phyloP scores from a whole-genome alignment of 768 basidiomycete species.

The Boletus rubroflammeus region DNA sequence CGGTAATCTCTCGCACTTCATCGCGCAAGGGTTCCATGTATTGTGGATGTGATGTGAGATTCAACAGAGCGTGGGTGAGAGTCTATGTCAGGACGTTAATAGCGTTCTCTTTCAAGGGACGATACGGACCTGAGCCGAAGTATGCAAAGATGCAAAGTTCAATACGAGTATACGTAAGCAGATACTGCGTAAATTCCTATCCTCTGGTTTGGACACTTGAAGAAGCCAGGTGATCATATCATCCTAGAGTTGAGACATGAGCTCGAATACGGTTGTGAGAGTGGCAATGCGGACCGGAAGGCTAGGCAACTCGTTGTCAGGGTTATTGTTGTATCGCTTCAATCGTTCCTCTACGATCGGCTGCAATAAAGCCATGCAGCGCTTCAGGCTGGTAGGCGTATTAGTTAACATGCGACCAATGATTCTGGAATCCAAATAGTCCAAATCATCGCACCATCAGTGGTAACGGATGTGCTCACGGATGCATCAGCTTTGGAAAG shows the following conservation, averaged over 20 bases:
- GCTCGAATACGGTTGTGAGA: constrained; percentile 1
- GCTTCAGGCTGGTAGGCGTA: constrained; percentile 29
- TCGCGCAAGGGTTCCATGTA: constrained; percentile 39
- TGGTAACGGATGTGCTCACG: constrained; percentile 24
- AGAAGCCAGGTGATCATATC: constrained; percentile 44
- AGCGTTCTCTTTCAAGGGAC: background rate
- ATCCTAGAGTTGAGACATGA: constrained; percentile 23
- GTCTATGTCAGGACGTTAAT: constrained; percentile 22
- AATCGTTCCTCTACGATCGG: constrained; percentile 35
- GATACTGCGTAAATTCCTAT: constrained; percentile 26
- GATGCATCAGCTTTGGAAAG: constrained; percentile 33
- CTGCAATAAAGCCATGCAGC: constrained; percentile 28
- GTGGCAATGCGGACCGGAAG: constrained; percentile 31
- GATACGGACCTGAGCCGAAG: constrained; percentile 30
- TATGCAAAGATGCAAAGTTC: constrained; percentile 39
- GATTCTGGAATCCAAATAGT: constrained; percentile 23
- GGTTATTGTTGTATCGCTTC: constrained; percentile 24
- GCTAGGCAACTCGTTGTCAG: constrained; percentile 16
- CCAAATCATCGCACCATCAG: constrained; percentile 9
- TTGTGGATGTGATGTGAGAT: constrained; percentile 39
- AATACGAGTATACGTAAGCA: constrained; percentile 35
- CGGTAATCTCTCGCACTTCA: constrained; percentile 35
- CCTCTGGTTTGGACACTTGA: constrained; percentile 28
- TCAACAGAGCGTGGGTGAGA: constrained; percentile 37
- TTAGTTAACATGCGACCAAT: constrained; percentile 33